Base-by-base conservation (phyloP, 2,329 filamentous ascomycete species). In the Fusarium sororula region DNA sequence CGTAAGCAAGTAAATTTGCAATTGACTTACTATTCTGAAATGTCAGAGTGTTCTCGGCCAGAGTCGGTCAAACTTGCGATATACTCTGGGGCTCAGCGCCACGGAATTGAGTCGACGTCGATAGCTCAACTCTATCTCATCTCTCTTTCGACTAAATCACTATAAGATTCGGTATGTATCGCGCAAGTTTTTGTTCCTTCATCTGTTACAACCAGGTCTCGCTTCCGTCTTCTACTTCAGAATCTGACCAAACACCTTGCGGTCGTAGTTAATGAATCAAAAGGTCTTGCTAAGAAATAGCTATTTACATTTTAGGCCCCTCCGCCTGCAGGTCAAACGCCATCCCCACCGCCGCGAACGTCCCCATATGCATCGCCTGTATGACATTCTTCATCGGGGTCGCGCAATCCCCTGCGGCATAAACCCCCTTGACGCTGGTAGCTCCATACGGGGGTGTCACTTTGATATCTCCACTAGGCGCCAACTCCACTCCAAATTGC, bases 121-220 rank as follows among this genome's bases (percentile, higher is more conserved):
- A 18, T 17, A 7, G 2, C 6, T 44, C 15, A 18, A 26, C 6
- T 13, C 15, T 44, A 44, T 18, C 4, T 9, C n/a, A 24, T 8
- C 5, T 11, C 7, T 13, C n/a, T 5, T 8, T 2, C 5, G 7
- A 24, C 11, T 17, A 5, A 24, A 0, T 17, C 0, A 1, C 22
- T 10, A 9, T 17, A 42, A 1, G 9, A 9, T 11, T 42, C 17
- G 8, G 8, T 17, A 17, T n/a, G 3, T 14, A 1, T 3, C 8
- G 5, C 5, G 13, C 22, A 9, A 15, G 6, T 6, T n/a, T 6
- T 9, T 5, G 7, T 15, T 41, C 7, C 13, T n/a, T 41, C 12
- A 41, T 22, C 38, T 41, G 20, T 22, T 22, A 14, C 32, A 15
- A 35, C 32, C 32, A 15, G 32, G 6, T 35, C 14, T 44, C 15